Evolutionary conservation across 1,284 basidiomycete genomes (phyloP), one percentile per base, ranked within the genome.

Genomic region (Ceratobasidium sp.): DNA sequence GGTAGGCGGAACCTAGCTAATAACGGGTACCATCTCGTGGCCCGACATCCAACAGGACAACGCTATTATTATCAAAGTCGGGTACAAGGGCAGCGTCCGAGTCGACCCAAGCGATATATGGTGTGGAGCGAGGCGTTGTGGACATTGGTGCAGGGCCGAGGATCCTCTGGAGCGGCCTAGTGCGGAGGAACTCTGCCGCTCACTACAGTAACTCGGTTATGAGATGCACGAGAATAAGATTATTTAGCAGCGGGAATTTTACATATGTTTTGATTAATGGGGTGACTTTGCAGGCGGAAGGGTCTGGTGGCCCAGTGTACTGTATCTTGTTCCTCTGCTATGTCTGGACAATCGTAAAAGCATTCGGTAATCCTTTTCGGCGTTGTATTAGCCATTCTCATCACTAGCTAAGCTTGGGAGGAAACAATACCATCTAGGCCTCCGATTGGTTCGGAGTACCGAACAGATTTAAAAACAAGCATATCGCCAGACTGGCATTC

Each of bases 11-110:
- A 11, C 15, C n/a, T n/a, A 69, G 67, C 32, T 69, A 4, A 69
- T 69, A 32, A 56, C 67, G 2, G 51, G 49, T n/a, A 54, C 51
- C 11, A 54, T 69, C 29, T 51, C 46, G 3, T 69, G 67, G 67
- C 37, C 49, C 6, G 32, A 54, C 29, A 51, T 56, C 7, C 67
- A 69, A 57, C 49, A 69, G 37, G 67, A 69, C 52, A 69, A 51
- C 32, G 49, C 67, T 9, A 22, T 56, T 15, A 56, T 69, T 17
- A 19, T 56, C 34, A 69, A 69, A 56, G 52, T 69, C 9, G 49
- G 9, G 49, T 34, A 34, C 65, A 34, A 15, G 51, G 51, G 2
- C 51, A 69, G 37, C 44, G 67, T 8, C 67, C 67, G 17, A 43
- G 25, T 17, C 67, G 67, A 11, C 67, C 51, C 2, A 17, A 22